phyloP scores from a whole-genome alignment of 1,139 yeast species.

The Suhomyces taliae region DNA sequence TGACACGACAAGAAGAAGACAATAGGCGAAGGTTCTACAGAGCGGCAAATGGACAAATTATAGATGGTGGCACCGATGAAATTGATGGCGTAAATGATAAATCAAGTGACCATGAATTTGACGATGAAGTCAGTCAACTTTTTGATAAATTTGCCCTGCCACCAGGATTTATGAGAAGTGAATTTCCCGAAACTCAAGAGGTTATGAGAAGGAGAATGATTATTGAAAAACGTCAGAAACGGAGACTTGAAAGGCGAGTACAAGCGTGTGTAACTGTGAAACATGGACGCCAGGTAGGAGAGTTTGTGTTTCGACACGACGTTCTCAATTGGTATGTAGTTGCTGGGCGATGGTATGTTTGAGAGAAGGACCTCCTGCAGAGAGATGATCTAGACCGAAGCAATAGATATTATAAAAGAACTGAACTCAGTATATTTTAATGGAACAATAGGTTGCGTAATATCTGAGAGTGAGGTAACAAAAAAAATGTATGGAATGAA shows the following conservation, averaged over 20 bases:
- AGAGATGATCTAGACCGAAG: conserved; percentile 3
- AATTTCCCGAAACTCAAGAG: conserved; percentile 64
- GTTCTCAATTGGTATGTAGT: conserved; percentile 18
- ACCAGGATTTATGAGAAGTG: conserved; percentile 63
- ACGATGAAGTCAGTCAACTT: conserved; percentile 24
- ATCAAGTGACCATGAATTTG: conserved; percentile 9
- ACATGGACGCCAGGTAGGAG: conserved; percentile 18
- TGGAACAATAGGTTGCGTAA: background rate
- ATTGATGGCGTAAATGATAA: conserved; percentile 5
- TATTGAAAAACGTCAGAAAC: conserved; percentile 14
- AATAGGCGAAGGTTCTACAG: conserved; percentile 29
- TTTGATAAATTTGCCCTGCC: conserved; percentile 56
- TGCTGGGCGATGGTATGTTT: conserved; percentile 10
- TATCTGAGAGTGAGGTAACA: too few species aligned
- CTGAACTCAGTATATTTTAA: background rate
- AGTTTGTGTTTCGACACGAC: conserved; percentile 18
- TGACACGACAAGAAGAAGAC: conserved; percentile 31
- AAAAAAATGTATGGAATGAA: too few species aligned
- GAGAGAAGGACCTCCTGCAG: background rate
- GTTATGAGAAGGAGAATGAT: conserved; percentile 13
- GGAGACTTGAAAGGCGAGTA: conserved; percentile 15
- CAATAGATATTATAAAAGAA: background rate
- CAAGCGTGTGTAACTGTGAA: conserved; percentile 14
- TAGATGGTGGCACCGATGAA: conserved; percentile 9
- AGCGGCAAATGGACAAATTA: conserved; percentile 16